These are phyloP conservation scores for Bjerkandera adusta DNA, from an alignment of 1,284 basidiomycete genomes.

Conservation along the genomic window DNA sequence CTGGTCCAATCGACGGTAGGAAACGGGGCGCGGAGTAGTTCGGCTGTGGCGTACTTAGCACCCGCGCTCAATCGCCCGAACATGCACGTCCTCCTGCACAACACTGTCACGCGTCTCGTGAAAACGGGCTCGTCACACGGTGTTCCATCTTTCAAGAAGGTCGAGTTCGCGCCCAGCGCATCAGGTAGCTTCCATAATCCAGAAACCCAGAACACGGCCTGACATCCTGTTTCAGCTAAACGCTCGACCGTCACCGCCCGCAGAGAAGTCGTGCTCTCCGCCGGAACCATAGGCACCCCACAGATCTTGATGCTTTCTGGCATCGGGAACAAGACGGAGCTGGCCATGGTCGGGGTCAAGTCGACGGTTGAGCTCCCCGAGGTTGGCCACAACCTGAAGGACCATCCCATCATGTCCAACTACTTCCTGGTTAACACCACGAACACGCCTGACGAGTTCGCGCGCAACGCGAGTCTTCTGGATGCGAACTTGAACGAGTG, in stretches of 20 bases:
- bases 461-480: slow-evolving; percentile 18
- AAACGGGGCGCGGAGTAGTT: slow-evolving; percentile 29
- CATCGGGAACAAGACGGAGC: slow-evolving; percentile 36
- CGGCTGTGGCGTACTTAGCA: slow-evolving; percentile 31
- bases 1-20: slow-evolving; percentile 28
- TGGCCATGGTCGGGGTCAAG: slow-evolving; percentile 14
- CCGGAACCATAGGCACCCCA: slow-evolving; percentile 17
- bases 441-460: slow-evolving; percentile 11
- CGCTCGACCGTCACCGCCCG: slow-evolving; percentile 5
- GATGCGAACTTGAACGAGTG: slow-evolving; percentile 20
- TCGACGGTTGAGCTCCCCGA: not conserved
- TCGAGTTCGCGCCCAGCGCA: slow-evolving; percentile 29
- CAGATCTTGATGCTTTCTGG: slow-evolving; percentile 29
- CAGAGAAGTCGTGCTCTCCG: slow-evolving; percentile 17
- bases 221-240: too few species aligned
- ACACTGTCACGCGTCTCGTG: slow-evolving; percentile 38
- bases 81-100: slow-evolving; percentile 40
- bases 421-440: not conserved
- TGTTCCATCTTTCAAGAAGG: slow-evolving; percentile 26
- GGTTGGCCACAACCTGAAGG: slow-evolving; percentile 15
- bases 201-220: too few species aligned
- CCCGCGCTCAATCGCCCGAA: slow-evolving; percentile 34
- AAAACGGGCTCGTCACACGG: slow-evolving; percentile 20
- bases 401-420: not conserved
- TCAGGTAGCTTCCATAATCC: slow-evolving; percentile 16